These are phyloP conservation scores for Cladosporium austrohemisphaericum DNA, from an alignment of 2,329 filamentous ascomycete species.

Conservation along the genomic window DNA sequence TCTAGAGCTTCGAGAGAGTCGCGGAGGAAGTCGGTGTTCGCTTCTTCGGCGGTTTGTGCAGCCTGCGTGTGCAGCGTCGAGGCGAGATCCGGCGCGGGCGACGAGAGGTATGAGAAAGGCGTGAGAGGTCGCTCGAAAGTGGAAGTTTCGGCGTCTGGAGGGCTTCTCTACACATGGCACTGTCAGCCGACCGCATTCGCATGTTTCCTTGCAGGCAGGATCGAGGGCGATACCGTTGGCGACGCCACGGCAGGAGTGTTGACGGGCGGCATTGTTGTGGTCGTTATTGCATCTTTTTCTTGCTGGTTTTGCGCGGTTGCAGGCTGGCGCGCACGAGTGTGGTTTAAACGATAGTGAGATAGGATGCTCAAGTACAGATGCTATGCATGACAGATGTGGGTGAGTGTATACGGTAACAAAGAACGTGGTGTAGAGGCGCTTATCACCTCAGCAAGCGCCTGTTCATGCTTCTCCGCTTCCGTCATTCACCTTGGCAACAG, in stretches of 20 bases:
- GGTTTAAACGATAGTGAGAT: neutral
- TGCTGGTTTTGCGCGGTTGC: too few species aligned
- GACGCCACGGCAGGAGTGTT: constrained; percentile 13
- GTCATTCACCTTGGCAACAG: neutral
- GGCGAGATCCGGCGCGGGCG: constrained; percentile 50
- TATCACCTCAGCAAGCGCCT: too few species aligned
- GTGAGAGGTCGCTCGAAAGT: constrained; percentile 16
- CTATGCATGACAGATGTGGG: neutral
- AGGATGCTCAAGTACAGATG: neutral
- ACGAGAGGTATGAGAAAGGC: constrained; percentile 45
- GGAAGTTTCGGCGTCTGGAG: neutral
- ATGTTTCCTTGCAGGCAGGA: neutral
- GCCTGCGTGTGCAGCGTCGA: constrained; percentile 44
- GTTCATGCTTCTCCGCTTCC: constrained; percentile 6
- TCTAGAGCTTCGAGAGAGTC: constrained; percentile 35
- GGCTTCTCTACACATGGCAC: constrained; percentile 1
- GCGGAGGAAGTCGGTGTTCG: constrained; percentile 52
- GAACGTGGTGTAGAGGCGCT: neutral
- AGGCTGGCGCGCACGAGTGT: neutral
- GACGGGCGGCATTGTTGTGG: constrained; percentile 5
- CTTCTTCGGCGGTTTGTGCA: constrained; percentile 37
- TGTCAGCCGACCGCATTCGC: neutral
- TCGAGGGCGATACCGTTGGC: constrained; percentile 8
- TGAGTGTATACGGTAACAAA: neutral
- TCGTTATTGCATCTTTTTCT: constrained; percentile 7